Percentiles rank a stretch among this genome's conserved stretches.
phyloP scores from a whole-genome alignment of 768 basidiomycete genomes.

The Tricholoma bakamatsutake region DNA sequence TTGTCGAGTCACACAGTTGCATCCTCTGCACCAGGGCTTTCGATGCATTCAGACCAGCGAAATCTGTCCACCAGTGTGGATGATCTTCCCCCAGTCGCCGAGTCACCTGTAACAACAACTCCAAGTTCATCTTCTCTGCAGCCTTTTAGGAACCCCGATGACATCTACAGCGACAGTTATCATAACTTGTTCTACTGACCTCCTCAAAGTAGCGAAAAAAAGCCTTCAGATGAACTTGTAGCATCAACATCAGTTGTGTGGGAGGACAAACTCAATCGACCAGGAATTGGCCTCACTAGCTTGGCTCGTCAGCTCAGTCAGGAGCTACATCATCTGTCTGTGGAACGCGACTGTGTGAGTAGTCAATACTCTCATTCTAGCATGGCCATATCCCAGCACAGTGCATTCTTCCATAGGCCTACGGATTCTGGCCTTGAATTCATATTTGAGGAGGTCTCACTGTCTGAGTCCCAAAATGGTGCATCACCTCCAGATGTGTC shows the following conservation, averaged over 20 bases:
- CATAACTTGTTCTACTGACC: too few species aligned
- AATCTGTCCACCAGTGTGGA: too few species aligned
- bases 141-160: too few species aligned
- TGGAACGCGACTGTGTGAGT: conserved; percentile 25
- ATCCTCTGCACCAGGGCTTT: too few species aligned
- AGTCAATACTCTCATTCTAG: conserved; percentile 24
- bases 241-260: conserved; percentile 15
- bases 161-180: too few species aligned
- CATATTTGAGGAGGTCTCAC: conserved; percentile 30
- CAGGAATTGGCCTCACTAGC: conserved; percentile 41
- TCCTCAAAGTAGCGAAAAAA: too few species aligned
- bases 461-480: conserved; percentile 19
- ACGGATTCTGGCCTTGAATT: conserved; percentile 30
- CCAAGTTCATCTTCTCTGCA: too few species aligned
- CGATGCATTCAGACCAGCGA: too few species aligned
- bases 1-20: too few species aligned
- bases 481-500: conserved; percentile 7
- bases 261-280: conserved; percentile 22
- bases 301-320: conserved; percentile 46
- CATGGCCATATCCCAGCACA: conserved; percentile 7
- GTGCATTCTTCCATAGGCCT: conserved; percentile 17
- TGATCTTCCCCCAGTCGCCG: too few species aligned
- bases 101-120: too few species aligned
- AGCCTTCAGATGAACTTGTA: conserved; percentile 3
- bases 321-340: conserved; percentile 39